Evolutionary conservation across 2,329 filamentous ascomycete genomes (phyloP).

Genomic region (Aspergillus aculeatinus): DNA sequence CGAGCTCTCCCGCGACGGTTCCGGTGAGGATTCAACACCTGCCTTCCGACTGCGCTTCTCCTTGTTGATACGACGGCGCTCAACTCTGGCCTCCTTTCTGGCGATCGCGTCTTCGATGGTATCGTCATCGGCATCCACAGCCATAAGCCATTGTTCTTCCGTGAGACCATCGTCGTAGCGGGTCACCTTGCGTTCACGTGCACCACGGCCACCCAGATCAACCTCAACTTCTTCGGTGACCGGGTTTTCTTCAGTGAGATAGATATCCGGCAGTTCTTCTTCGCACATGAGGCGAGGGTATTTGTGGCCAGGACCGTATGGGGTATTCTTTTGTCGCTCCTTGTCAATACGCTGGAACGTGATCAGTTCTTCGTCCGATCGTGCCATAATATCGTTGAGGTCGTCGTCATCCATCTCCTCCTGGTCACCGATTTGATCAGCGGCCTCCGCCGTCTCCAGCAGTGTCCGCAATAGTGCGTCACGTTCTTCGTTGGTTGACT

Average conservation of each 20-base stretch:
- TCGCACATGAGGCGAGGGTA: conserved; percentile 82
- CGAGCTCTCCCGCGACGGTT: conserved; percentile 76
- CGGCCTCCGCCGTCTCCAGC: conserved; percentile 73
- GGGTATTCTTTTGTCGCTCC: conserved; percentile 63
- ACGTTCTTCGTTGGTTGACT: conserved; percentile 96
- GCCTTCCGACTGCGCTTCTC: conserved; percentile 56
- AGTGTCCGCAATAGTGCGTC: conserved; percentile 94
- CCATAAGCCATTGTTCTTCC: conserved; percentile 98
- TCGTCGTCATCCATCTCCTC: conserved; percentile 99
- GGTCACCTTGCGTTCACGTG: conserved; percentile 89
- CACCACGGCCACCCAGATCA: conserved; percentile 82
- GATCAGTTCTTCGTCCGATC: conserved; percentile 74
- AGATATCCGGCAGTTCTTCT: conserved; percentile 88
- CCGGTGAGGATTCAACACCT: conserved; percentile 68
- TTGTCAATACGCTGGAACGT: conserved; percentile 82
- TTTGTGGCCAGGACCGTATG: conserved; percentile 70
- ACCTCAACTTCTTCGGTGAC: conserved; percentile 71
- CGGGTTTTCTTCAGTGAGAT: conserved; percentile 80
- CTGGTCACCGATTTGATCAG: conserved; percentile 73
- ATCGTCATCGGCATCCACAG: conserved; percentile 95
- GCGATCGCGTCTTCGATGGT: conserved; percentile 88
- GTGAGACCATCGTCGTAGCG: conserved; percentile 96
- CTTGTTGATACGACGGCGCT: conserved; percentile 75
- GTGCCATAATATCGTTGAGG: conserved; percentile 89
- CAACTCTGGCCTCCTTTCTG: conserved; percentile 81